Evolutionary conservation across 345 rosid species (phyloP), one percentile per base, ranked within the genome.

Genomic region (Salix caprea): DNA sequence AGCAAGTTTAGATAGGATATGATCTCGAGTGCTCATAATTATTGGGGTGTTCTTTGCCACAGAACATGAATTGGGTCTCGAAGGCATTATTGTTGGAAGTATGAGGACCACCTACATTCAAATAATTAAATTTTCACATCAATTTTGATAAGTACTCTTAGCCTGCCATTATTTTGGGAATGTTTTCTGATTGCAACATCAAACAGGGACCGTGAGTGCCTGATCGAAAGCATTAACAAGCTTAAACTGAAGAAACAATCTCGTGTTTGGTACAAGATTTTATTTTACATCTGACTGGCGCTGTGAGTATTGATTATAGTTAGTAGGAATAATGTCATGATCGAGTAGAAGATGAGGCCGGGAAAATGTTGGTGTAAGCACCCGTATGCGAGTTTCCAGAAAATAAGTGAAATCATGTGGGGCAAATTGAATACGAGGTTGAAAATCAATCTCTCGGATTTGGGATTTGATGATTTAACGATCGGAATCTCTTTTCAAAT

Each of bases 11-110:
- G 76, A 42, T 26, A 37, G 62, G 50, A 66, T 70, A 6, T 36
- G 37, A 36, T 74, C 2, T 74, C 64, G 37, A 73, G 40, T 44
- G 56, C 5, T 44, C 61, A 65, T 64, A 42, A 66, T 40, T 68
- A 37, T 28, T 60, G 19, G 54, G 46, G 39, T 36, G 54, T 58
- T 76, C 4, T 76, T 58, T 42, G 73, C 78, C 78, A 58, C 60
- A 56, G 72, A 76, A 76, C 67, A 67, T 58, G 78, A 39, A 50
- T 65, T 65, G 66, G 32, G 67, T 48, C 32, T 66, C 34, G 32
- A 71, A 54, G 52, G 32, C 15, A 58, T 18, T 54, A 12, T 0
- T 24, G 7, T 16, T 37, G 16, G 39, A 40, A 69, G 61, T 5
- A 1, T 23, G 5, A 76, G 78, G 68, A 26, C 73, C 68, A 76